Conservation (phyloP, 345 rosid genomes). For the Carallia brachiata region DNA sequence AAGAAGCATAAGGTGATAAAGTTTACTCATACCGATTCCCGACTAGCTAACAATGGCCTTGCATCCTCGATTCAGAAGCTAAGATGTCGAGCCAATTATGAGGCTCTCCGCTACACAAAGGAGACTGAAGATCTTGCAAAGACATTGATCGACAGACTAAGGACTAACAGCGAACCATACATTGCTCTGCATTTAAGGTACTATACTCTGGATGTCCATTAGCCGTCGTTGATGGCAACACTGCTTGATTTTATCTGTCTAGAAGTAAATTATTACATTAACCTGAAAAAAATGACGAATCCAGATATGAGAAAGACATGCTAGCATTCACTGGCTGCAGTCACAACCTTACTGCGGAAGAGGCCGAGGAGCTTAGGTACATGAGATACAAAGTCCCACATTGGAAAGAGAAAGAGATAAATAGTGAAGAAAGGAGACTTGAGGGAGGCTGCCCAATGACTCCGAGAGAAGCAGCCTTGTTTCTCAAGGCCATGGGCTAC, state of each 20-base stretch:
- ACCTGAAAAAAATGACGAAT: conserved; percentile 11
- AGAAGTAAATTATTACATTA: background rate
- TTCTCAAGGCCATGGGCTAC: conserved; percentile 94
- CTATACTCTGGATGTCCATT: background rate
- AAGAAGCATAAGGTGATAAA: conserved; percentile 79
- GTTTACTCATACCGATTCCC: conserved; percentile 88
- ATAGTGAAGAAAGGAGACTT: conserved; percentile 56
- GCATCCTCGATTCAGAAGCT: conserved; percentile 69
- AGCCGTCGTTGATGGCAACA: background rate
- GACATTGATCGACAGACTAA: conserved; percentile 62
- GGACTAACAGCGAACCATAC: conserved; percentile 64
- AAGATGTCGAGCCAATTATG: conserved; percentile 92
- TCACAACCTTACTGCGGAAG: conserved; percentile 75
- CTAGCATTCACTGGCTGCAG: conserved; percentile 97
- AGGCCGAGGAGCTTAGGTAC: conserved; percentile 65
- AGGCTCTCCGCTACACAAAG: conserved; percentile 60
- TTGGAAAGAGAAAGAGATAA: conserved; percentile 99
- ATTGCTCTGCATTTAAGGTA: conserved; percentile 92
- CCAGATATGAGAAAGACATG: conserved; percentile 99
- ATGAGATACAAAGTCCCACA: conserved; percentile 84
- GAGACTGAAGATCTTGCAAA: conserved; percentile 77
- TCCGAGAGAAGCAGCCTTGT: conserved; percentile 92
- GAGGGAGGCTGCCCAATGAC: conserved; percentile 99
- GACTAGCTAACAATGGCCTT: conserved; percentile 88
- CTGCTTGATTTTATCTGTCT: background rate